Evolutionary conservation across 2,329 filamentous ascomycete species (phyloP).

Genomic region (Aspergillus viridinutans): DNA sequence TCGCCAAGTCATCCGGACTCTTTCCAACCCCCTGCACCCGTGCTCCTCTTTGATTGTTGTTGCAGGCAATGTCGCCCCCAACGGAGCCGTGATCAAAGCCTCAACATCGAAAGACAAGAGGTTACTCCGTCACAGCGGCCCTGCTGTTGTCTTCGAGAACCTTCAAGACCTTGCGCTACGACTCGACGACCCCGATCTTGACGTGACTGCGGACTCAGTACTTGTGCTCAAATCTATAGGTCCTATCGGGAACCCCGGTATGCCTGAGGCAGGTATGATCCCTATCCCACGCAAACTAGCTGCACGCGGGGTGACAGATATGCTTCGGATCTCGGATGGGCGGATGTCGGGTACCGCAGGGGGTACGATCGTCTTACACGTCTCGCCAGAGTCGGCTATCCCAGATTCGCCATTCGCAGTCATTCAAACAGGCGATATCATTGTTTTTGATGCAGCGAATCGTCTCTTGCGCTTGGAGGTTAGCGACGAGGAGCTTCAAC

Average conservation of each 20-base stretch:
- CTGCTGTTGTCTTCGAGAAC: constrained; percentile 48
- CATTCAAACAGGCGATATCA: constrained; percentile 46
- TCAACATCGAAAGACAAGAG: constrained; percentile 47
- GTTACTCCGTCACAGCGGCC: constrained; percentile 43
- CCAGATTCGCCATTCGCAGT: constrained; percentile 47
- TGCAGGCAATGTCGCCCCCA: constrained; percentile 47
- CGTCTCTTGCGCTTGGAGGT: constrained; percentile 42
- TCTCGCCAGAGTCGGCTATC: constrained; percentile 50
- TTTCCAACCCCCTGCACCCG: constrained; percentile 44
- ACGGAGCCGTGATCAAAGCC: constrained; percentile 49
- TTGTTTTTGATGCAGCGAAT: constrained; percentile 44
- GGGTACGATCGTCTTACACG: constrained; percentile 52
- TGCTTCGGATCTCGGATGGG: constrained; percentile 52
- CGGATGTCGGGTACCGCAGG: constrained; percentile 55
- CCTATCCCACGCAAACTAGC: constrained; percentile 49
- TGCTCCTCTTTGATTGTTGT: constrained; percentile 45
- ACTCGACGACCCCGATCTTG: constrained; percentile 44
- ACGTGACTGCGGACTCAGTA: constrained; percentile 43
- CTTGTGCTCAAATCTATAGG: constrained; percentile 49
- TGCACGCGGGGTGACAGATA: constrained; percentile 46
- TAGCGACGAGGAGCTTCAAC: constrained; percentile 38
- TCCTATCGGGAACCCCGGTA: constrained; percentile 50
- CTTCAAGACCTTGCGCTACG: constrained; percentile 43
- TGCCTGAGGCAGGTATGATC: constrained; percentile 51
- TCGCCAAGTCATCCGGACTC: constrained; percentile 41